These are phyloP conservation scores for Xylariomycetidae sp. DNA, from an alignment of 2,329 filamentous ascomycete genomes.

Conservation along the genomic window DNA sequence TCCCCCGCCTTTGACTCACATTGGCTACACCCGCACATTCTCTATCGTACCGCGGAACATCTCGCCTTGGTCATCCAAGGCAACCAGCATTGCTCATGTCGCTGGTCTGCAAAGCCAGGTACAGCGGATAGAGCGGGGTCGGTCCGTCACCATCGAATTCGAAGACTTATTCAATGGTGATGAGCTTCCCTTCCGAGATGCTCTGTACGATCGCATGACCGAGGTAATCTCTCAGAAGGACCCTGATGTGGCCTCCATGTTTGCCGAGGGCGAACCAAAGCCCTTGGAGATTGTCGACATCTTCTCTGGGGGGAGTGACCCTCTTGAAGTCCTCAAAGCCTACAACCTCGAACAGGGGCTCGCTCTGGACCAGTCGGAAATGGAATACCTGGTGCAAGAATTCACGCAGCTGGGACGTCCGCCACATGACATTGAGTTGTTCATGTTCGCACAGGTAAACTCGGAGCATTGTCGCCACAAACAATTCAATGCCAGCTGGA, in stretches of 20 bases:
- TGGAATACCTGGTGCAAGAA: conserved; percentile 86
- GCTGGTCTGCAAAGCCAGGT: conserved; percentile 69
- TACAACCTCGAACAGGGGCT: conserved; percentile 83
- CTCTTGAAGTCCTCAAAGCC: conserved; percentile 66
- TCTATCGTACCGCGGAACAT: conserved; percentile 80
- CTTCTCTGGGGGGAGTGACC: conserved; percentile 56
- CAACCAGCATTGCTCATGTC: conserved; percentile 80
- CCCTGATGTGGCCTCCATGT: conserved; percentile 71
- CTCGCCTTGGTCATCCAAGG: conserved; percentile 90
- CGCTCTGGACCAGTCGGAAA: conserved; percentile 80
- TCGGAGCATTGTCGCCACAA: conserved; percentile 64
- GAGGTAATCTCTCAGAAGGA: conserved; percentile 64
- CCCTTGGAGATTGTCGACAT: conserved; percentile 73
- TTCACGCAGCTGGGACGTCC: conserved; percentile 59
- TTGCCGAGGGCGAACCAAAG: conserved; percentile 57
- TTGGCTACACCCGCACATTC: conserved; percentile 33
- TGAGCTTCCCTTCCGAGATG: conserved; percentile 56
- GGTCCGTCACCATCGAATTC: conserved; percentile 65
- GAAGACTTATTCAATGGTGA: conserved; percentile 42
- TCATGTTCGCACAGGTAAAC: conserved; percentile 99
- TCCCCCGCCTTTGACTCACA: conserved; percentile 19
- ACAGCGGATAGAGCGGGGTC: conserved; percentile 70
- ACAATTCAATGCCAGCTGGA: conserved; percentile 91
- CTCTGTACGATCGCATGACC: conserved; percentile 92
- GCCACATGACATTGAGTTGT: conserved; percentile 83